Evolutionary conservation across 495 filamentous ascomycete genomes (phyloP).

Genomic region (Letharia columbiana): DNA sequence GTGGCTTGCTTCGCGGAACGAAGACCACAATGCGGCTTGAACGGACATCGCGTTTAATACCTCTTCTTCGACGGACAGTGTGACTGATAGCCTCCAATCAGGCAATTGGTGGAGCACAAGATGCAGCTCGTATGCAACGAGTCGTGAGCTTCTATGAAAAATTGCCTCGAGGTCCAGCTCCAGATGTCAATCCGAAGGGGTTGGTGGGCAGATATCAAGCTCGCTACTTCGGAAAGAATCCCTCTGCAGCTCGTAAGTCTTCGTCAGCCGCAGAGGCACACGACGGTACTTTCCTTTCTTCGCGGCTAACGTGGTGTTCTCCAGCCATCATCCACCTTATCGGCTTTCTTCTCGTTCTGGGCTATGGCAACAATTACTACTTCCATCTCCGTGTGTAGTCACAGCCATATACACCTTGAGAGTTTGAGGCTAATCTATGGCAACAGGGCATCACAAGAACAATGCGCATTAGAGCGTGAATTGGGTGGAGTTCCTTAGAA

Average conservation of each 20-base stretch:
- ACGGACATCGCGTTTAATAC: not conserved
- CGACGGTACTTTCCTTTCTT: not conserved
- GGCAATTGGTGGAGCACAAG: slow-evolving; percentile 48
- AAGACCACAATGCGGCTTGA: not conserved
- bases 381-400: slow-evolving; percentile 87
- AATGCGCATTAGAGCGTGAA: slow-evolving; percentile 70
- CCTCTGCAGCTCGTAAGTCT: slow-evolving; percentile 74
- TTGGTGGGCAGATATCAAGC: slow-evolving; percentile 81
- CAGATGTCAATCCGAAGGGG: slow-evolving; percentile 68
- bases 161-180: slow-evolving; percentile 81
- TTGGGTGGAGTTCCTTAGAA: not conserved
- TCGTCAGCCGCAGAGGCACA: too few species aligned
- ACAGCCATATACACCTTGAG: not conserved
- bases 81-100: not conserved
- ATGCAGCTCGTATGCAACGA: slow-evolving; percentile 92
- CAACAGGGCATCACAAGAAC: slow-evolving; percentile 95
- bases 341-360: slow-evolving; percentile 59
- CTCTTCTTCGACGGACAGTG: not conserved
- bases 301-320: not conserved
- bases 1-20: not conserved
- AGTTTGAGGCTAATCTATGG: slow-evolving; percentile 28
- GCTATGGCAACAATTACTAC: slow-evolving; percentile 97
- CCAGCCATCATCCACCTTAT: slow-evolving; percentile 83
- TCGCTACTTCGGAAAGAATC: slow-evolving; percentile 90
- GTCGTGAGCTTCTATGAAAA: slow-evolving; percentile 98